Evolutionary conservation across 2,329 filamentous ascomycete genomes (phyloP), one percentile per base, ranked within the genome.

Genomic region (Byssochlamys sp.): DNA sequence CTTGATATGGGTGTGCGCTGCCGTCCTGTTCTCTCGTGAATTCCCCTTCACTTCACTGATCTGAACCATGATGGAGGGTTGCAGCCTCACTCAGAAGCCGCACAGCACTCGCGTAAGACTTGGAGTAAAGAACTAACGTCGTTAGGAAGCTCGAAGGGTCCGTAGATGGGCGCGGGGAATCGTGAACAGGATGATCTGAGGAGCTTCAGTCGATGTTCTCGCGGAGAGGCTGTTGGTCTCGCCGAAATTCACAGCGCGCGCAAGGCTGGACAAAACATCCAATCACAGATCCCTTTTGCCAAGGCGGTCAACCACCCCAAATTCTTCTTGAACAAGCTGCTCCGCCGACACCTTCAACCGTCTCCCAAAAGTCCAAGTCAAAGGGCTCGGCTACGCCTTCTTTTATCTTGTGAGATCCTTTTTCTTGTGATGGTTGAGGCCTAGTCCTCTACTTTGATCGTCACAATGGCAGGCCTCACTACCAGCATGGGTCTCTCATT

Each of bases 1-100:
- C 73, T 91, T 95, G 82, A 99, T 99, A 77, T 99, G 94, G 55
- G 92, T 96, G 77, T 99, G 94, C 66, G 92, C 89, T 60, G 94
- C 92, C 53, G 94, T 99, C 71, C 94, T 87, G 78, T 95, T 94
- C 75, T 96, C 92, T 80, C 94, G 91, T 79, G 86, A 86, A 78
- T 90, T 92, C 79, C 88, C 88, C 81, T 95, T 95, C 70, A 95
- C 89, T 79, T 96, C 91, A 79, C 89, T 95, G 76, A 94, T 91
- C 74, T 91, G 87, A 67, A 92, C 89, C 88, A 91, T 92, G 62
- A 59, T 72, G 64, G 61, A 63, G 59, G 59, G 58, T 60, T 64
- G 63, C 58, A 64, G 64, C 66, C 64, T 68, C 59, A 57, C 57
- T 58, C 53, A 50, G 60, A 60, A 68, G 67, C 62, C 63, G 65